These are phyloP conservation scores for Linnemannia elongata DNA, from an alignment of 192 early-diverging fungal species.

Conservation along the genomic window DNA sequence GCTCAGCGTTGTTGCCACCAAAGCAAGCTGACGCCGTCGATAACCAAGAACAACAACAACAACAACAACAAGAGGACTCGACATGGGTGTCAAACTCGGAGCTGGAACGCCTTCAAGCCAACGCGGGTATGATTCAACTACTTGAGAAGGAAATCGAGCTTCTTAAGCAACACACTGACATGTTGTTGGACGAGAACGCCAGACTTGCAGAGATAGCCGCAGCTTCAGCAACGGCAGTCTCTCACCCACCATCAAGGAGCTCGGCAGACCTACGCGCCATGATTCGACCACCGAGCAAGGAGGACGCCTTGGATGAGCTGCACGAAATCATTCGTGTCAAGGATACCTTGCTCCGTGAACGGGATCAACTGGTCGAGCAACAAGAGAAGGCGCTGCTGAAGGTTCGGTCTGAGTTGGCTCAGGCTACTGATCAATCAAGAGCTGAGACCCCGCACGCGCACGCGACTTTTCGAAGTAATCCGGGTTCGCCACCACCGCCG, in stretches of 20 bases:
- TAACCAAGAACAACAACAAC: not conserved
- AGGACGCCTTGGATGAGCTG: constrained; percentile 27
- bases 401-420: not conserved
- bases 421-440: not conserved
- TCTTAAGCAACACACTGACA: constrained; percentile 49
- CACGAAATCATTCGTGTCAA: constrained; percentile 48
- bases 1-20: not conserved
- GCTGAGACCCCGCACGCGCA: not conserved
- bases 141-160: constrained; percentile 58
- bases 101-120: constrained; percentile 43
- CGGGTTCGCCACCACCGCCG: not conserved
- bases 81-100: constrained; percentile 42
- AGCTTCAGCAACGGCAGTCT: constrained; percentile 4
- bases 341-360: constrained; percentile 35
- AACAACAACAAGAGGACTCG: constrained; percentile 1
- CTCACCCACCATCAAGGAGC: not conserved
- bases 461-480: too few species aligned
- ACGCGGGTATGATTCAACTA: constrained; percentile 33
- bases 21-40: not conserved
- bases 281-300: constrained; percentile 9
- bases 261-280: not conserved
- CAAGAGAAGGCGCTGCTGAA: constrained; percentile 23
- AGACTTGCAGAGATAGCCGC: constrained; percentile 37
- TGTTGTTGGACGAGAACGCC: constrained; percentile 49
- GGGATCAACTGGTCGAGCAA: constrained; percentile 26